These are phyloP conservation scores for Mycena sanguinolenta DNA, from an alignment of 768 basidiomycete genomes.

Conservation along the genomic window DNA sequence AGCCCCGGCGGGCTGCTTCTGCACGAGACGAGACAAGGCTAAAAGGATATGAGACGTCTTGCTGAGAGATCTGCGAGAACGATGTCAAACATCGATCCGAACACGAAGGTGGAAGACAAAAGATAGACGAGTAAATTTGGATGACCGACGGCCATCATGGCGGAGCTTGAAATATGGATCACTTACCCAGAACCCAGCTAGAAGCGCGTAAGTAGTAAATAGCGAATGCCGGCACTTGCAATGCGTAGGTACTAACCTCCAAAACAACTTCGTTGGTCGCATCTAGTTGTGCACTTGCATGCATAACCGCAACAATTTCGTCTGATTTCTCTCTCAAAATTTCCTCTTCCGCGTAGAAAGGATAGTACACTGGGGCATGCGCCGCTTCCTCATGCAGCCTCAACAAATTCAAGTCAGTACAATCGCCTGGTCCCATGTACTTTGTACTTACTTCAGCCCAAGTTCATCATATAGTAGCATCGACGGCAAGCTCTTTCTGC, in stretches of 20 bases:
- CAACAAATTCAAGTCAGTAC: neutral
- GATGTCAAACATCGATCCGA: constrained; percentile 22
- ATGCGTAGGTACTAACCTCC: constrained; percentile 59
- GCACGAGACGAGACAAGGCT: constrained; percentile 76
- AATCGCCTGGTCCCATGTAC: neutral
- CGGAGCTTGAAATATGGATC: constrained; percentile 15
- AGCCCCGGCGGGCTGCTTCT: constrained; percentile 38
- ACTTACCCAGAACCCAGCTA: constrained; percentile 92
- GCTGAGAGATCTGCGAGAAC: constrained; percentile 73
- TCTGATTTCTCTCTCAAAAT: constrained; percentile 80
- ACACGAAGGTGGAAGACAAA: neutral
- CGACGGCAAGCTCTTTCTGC: constrained; percentile 28
- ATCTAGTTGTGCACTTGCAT: constrained; percentile 51
- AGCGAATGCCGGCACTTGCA: neutral
- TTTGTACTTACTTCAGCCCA: constrained; percentile 64
- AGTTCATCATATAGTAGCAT: constrained; percentile 75
- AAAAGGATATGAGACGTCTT: constrained; percentile 90
- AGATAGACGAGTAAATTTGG: constrained; percentile 12
- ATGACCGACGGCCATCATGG: constrained; percentile 1
- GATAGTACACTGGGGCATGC: constrained; percentile 85
- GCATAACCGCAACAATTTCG: constrained; percentile 84
- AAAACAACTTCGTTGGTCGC: constrained; percentile 73
- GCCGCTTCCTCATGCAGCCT: constrained; percentile 88
- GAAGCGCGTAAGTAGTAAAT: neutral
- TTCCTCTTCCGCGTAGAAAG: constrained; percentile 89